A percentile compares a stretch with the other conserved stretches of the same genome.
Evolutionary conservation across 2,329 filamentous ascomycete genomes (phyloP).

Genomic region (Cladosporium cucumerinum): DNA sequence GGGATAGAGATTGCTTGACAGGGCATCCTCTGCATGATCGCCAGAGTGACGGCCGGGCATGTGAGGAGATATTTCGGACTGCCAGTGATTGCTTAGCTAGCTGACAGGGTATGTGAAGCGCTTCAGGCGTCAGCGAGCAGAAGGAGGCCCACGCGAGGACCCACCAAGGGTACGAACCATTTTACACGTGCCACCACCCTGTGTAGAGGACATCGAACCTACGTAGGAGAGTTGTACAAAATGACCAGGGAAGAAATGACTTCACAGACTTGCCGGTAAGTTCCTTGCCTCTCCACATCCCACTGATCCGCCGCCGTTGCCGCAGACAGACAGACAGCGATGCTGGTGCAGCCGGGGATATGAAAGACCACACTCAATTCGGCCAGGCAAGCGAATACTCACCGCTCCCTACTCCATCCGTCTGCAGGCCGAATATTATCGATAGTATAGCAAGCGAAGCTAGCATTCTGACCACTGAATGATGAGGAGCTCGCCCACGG

Average conservation of each 20-base stretch:
- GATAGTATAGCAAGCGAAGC: background rate
- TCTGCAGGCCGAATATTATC: background rate
- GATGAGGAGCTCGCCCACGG: background rate
- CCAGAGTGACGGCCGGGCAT: background rate
- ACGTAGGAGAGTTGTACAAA: background rate
- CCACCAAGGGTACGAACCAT: constrained; percentile 5
- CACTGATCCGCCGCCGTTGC: constrained; percentile 4
- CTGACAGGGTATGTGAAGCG: constrained; percentile 5
- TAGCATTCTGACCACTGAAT: background rate
- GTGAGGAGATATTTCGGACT: constrained; percentile 9
- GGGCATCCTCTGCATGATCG: constrained; percentile 10
- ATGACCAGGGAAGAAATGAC: background rate
- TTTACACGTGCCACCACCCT: constrained; percentile 4
- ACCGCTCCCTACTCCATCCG: background rate
- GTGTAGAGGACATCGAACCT: background rate
- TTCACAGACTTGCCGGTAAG: background rate
- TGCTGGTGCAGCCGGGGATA: background rate
- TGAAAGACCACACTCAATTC: background rate
- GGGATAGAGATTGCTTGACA: constrained; percentile 15
- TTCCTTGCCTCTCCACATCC: constrained; percentile 9
- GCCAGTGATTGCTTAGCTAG: background rate
- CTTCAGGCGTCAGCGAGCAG: background rate
- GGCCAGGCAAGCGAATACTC: constrained; percentile 1
- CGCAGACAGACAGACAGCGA: background rate
- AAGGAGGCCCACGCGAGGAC: background rate